Percentiles rank a stretch among this genome's conserved stretches.
These are phyloP conservation scores for Volutella citrinella DNA, from an alignment of 2,329 filamentous ascomycete genomes.

Conservation along the genomic window DNA sequence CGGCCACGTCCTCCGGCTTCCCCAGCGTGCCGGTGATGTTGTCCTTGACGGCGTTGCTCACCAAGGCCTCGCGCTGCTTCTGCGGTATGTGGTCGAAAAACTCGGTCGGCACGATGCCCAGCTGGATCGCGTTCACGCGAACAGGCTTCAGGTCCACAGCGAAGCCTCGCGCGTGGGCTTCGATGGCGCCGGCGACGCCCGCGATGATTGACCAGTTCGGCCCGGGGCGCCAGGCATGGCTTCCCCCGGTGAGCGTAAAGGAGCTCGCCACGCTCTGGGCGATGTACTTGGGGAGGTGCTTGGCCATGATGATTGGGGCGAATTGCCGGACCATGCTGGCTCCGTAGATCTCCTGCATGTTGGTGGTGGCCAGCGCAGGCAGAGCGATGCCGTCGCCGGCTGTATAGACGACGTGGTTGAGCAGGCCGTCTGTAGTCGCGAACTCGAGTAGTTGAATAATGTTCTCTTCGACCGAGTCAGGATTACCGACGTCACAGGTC, in stretches of 20 bases:
- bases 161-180: conserved; percentile 52
- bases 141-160: conserved; percentile 63
- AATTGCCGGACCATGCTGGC: conserved; percentile 49
- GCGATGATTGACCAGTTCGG: conserved; percentile 49
- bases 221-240: conserved; percentile 47
- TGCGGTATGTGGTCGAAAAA: conserved; percentile 24
- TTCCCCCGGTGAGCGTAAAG: conserved; percentile 56
- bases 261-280: conserved; percentile 39
- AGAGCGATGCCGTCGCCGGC: conserved; percentile 44
- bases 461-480: conserved; percentile 32
- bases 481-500: conserved; percentile 17
- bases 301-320: conserved; percentile 49
- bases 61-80: conserved; percentile 8
- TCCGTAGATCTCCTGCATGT: conserved; percentile 36
- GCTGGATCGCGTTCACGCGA: conserved; percentile 59
- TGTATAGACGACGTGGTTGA: conserved; percentile 59
- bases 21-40: conserved; percentile 23
- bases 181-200: conserved; percentile 46
- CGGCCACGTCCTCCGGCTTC: conserved; percentile 38
- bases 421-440: conserved; percentile 41
- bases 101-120: conserved; percentile 51
- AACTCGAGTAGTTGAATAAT: conserved; percentile 46
- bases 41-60: conserved; percentile 14
- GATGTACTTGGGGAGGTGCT: conserved; percentile 44
- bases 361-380: conserved; percentile 38